A percentile compares a stretch with the other conserved stretches of the same genome.
Conservation (phyloP, 768 basidiomycete genomes). For the Trametes sanguinea region DNA sequence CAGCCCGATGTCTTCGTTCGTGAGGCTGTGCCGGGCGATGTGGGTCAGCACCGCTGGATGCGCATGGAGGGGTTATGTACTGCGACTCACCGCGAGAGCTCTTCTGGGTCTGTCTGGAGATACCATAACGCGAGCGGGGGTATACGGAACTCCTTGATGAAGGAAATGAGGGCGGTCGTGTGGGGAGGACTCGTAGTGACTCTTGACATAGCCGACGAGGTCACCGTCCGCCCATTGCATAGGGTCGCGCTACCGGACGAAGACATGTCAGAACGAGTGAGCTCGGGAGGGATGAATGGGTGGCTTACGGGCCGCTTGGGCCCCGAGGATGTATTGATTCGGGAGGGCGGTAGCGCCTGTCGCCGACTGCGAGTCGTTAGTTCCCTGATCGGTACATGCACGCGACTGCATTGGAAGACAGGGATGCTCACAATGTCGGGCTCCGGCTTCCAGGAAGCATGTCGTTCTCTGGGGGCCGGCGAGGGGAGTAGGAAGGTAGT, state of each 20-base stretch:
- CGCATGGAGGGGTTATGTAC: too few species aligned
- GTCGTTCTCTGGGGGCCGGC: conserved; percentile 3
- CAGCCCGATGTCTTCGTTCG: neutral
- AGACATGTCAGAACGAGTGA: neutral
- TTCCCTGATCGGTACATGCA: neutral
- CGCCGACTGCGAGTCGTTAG: neutral
- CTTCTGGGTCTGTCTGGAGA: conserved; percentile 5
- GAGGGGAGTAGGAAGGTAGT: neutral
- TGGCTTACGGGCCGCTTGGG: neutral
- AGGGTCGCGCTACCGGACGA: neutral
- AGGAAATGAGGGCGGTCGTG: neutral
- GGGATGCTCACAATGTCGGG: neutral
- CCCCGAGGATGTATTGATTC: neutral
- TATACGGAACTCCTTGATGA: conserved; percentile 5
- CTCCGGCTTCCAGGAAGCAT: neutral
- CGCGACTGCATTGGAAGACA: neutral
- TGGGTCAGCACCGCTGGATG: neutral
- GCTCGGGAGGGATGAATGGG: neutral
- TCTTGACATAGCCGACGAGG: conserved; percentile 1
- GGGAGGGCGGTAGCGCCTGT: neutral
- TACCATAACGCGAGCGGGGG: conserved; percentile 12
- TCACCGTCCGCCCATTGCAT: conserved; percentile 9
- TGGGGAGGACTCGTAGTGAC: neutral
- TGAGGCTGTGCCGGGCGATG: conserved; percentile 4
- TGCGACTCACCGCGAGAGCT: conserved; percentile 2